Base-by-base conservation (phyloP, 441 rosid genomes). In the Populus hybrid region DNA sequence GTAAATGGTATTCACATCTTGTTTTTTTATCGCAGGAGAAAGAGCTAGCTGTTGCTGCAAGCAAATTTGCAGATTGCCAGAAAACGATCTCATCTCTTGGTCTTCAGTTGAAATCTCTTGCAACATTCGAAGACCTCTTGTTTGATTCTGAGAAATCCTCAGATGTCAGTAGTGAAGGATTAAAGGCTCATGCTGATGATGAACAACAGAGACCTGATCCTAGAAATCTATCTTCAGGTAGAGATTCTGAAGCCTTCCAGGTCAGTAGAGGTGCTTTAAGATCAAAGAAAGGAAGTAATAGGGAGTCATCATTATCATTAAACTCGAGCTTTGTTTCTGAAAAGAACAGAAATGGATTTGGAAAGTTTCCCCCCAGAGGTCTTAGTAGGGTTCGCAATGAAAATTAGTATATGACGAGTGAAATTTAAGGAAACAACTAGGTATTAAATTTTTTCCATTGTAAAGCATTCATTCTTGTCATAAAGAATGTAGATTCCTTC, bases 21-120 rank as follows among this genome's bases (percentile, higher is more conserved):
- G 35, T 50, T 9, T n/a, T 78, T 69, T 16, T 26, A 35, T 78
- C 68, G 53, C 89, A 94, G 98, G 97, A 89, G 82, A 83, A 85
- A 83, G 95, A 94, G 85, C 83, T 94, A 57, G 89, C 89, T 53
- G 76, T 79, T 46, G 93, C 97, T 75, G 93, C 98, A 59, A 82
- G 83, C 61, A 90, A 86, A 83, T 86, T 90, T 68, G 92, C 94
- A 23, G 97, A 93, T 70, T 94, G 98, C 87, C 94, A 94, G 82
- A 93, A 84, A 79, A 94, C 98, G 65, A 91, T 94, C 50, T 86
- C 97, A 65, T 90, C 97, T 46, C 88, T 94, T 5, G 87, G 91
- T 10, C 88, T 69, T 83, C 85, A 87, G 83, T 81, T 94, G 81
- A 88, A 87, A 67, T 89, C 91, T 70, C 95, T 93, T 2, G 90